Base-by-base conservation (phyloP, 2,329 filamentous ascomycete genomes). In the Lachnellula willkommii region DNA sequence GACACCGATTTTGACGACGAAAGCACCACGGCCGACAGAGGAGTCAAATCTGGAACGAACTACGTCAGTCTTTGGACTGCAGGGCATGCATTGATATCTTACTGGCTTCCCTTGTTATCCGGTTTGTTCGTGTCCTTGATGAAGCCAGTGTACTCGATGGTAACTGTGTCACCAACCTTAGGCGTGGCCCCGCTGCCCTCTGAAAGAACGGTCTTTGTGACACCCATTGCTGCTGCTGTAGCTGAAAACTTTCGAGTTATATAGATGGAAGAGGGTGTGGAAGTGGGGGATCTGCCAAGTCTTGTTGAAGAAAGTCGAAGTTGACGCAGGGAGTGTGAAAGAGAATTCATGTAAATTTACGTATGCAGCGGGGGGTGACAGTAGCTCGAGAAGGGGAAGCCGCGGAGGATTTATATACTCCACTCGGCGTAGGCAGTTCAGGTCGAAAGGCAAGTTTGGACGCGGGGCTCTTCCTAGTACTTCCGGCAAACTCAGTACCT, bases 91-190 rank as follows among this genome's bases (percentile, higher is more conserved):
- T 37, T 17, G 1, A 46, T 48, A 40, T 74, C 86, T 68, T 77
- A 95, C 91, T 90, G 70, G 26, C 72, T 74, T 67, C 92, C 92
- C 80, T 88, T 83, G 68, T 82, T 77, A 56, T 83, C 78, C 17
- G 80, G 73, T 71, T 82, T 74, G 61, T 69, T 74, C 22, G 76
- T 68, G 68, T 95, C 86, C 74, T 87, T 88, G 61, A 97, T 80
- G 75, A 79, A 96, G 67, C 94, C 94, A 43, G 88, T 94, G 80
- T 97, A 97, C 75, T 94, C 84, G 70, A 97, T 95, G 69, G 81
- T 83, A 68, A 97, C 89, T 26, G 75, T 82, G 71, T 96, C 84
- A 63, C 89, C 88, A 15, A 69, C 67, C 63, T 74, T 69, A 56
- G 93, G 89, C 62, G 73, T 77, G 66, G 83, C 71, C 55, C 79